Percentiles rank a stretch among this genome's conserved stretches.
Conservation (phyloP, 352 stramenopile species). For the Globisporangium viniferum region DNA sequence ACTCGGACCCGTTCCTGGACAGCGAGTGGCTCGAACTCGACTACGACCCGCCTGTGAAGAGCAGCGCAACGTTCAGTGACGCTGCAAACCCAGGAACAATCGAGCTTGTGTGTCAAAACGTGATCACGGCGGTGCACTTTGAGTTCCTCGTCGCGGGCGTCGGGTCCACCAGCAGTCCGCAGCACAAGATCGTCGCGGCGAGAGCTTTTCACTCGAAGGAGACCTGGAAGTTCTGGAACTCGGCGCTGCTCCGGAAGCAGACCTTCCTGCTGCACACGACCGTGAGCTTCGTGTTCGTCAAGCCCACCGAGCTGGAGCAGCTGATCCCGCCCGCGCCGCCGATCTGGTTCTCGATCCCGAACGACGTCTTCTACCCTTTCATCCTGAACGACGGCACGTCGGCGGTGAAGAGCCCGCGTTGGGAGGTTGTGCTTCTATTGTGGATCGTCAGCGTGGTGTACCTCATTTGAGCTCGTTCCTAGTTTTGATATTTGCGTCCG, state of each 20-base stretch:
- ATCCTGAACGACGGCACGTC: constrained; percentile 19
- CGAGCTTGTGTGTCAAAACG: constrained; percentile 26
- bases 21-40: constrained; percentile 38
- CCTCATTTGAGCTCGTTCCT: background rate
- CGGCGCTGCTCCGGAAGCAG: constrained; percentile 8
- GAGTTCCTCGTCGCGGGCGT: constrained; percentile 43
- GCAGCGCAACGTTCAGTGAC: constrained; percentile 17
- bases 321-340: constrained; percentile 35
- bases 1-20: constrained; percentile 35
- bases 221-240: constrained; percentile 36
- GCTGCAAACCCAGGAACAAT: constrained; percentile 17
- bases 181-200: constrained; percentile 44
- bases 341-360: constrained; percentile 56
- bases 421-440: background rate
- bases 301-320: constrained; percentile 20
- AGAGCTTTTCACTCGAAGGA: constrained; percentile 29
- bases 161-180: constrained; percentile 24
- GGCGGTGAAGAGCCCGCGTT: background rate
- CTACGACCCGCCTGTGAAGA: constrained; percentile 31
- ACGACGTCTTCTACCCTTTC: constrained; percentile 54
- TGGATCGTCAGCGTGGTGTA: background rate
- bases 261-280: constrained; percentile 32
- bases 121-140: constrained; percentile 28
- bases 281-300: constrained; percentile 30
- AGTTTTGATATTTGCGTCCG: background rate